phyloP scores from a whole-genome alignment of 169 alveolate genomes.

The Cyclospora cayetanensis region DNA sequence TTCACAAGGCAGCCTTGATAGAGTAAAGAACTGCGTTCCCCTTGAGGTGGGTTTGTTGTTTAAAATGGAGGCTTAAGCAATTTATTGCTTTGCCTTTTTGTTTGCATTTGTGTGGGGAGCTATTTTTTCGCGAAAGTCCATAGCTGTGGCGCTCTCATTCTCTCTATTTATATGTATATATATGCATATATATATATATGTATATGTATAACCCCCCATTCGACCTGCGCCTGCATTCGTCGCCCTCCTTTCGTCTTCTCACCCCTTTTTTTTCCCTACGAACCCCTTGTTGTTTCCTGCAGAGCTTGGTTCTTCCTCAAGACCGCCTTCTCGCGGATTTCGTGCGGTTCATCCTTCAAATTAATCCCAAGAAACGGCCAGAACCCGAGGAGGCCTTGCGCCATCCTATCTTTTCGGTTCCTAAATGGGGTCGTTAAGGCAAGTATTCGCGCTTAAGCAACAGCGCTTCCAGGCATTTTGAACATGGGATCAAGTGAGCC shows the following conservation, averaged over 20 bases:
- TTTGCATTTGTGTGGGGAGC: no score
- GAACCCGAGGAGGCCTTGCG: slow-evolving; percentile 88
- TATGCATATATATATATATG: no score
- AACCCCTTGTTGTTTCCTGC: background rate
- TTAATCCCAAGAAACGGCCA: slow-evolving; percentile 87
- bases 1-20: slow-evolving; percentile 22
- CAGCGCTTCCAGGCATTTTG: no score
- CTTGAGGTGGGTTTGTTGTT: slow-evolving; percentile 31
- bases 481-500: no score
- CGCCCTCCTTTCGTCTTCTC: background rate
- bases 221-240: no score
- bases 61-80: background rate
- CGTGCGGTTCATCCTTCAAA: slow-evolving; percentile 82
- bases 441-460: no score
- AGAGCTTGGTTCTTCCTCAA: slow-evolving; percentile 81
- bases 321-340: slow-evolving; percentile 88
- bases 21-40: slow-evolving; percentile 65
- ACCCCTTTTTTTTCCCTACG: background rate
- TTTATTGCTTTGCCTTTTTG: background rate
- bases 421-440: slow-evolving; percentile 36
- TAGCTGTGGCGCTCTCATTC: no score
- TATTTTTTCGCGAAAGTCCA: no score
- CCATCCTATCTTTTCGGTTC: slow-evolving; percentile 84
- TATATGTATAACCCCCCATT: no score
- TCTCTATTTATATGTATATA: no score